Conservation (phyloP, 805 yeast species). For the Starmera quercuum region DNA sequence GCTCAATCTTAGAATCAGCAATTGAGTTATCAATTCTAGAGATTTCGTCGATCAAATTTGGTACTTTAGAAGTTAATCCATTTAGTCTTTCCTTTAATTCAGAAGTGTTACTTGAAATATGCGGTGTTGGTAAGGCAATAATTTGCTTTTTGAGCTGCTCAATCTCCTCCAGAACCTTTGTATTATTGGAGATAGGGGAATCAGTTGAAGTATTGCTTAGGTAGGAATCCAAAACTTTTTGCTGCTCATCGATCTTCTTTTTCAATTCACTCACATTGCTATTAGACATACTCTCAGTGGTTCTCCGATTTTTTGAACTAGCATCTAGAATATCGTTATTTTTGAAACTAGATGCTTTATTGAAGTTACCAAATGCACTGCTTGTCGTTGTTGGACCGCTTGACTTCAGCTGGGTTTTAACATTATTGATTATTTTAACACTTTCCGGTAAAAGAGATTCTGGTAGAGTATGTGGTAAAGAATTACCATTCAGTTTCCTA, state of each 20-base stretch:
- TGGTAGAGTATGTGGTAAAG: conserved; percentile 77
- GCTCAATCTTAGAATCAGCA: conserved; percentile 54
- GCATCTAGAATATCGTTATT: conserved; percentile 66
- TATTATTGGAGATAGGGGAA: conserved; percentile 26
- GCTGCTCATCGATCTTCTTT: conserved; percentile 64
- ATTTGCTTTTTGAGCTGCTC: conserved; percentile 60
- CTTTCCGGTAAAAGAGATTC: conserved; percentile 89
- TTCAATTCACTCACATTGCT: conserved; percentile 46
- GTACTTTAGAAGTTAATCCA: conserved; percentile 62
- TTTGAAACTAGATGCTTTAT: conserved; percentile 36
- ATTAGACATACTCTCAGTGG: conserved; percentile 22
- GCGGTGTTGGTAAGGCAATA: conserved; percentile 30
- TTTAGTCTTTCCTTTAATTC: conserved; percentile 51
- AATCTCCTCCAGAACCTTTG: conserved; percentile 44
- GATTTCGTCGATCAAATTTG: conserved; percentile 59
- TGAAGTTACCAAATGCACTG: conserved; percentile 5
- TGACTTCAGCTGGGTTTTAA: conserved; percentile 44
- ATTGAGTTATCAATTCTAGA: conserved; percentile 61
- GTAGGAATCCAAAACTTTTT: conserved; percentile 59
- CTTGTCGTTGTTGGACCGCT: conserved; percentile 3
- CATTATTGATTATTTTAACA: conserved; percentile 59
- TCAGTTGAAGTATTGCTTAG: conserved; percentile 45
- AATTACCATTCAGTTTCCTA: conserved; percentile 80
- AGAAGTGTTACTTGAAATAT: conserved; percentile 26
- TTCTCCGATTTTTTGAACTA: conserved; percentile 61